Conservation (phyloP, 1,139 yeast species). For the Yamadazyma trypodendri region DNA sequence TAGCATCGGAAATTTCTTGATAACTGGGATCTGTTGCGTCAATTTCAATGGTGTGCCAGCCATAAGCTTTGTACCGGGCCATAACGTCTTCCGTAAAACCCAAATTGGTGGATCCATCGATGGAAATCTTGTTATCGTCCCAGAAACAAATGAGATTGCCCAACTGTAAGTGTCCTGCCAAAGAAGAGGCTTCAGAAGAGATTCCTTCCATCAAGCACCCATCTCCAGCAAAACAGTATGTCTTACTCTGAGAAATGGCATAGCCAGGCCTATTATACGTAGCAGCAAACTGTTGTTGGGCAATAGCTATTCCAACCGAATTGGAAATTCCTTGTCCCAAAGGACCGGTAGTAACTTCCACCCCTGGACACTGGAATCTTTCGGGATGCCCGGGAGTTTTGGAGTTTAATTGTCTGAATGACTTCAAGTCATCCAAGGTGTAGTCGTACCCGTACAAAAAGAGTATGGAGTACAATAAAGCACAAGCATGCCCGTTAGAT, state of each 20-base stretch:
- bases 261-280: conserved; percentile 86
- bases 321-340: conserved; percentile 96
- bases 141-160: conserved; percentile 91
- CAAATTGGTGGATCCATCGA: conserved; percentile 86
- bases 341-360: conserved; percentile 98
- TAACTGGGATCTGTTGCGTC: conserved; percentile 78
- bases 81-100: conserved; percentile 94
- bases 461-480: conserved; percentile 79
- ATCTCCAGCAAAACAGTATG: conserved; percentile 86
- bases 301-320: conserved; percentile 95
- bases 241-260: conserved; percentile 67
- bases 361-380: conserved; percentile 71
- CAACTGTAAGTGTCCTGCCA: conserved; percentile 94
- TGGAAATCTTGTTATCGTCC: conserved; percentile 96
- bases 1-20: conserved; percentile 67
- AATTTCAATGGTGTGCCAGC: conserved; percentile 85
- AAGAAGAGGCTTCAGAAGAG: conserved; percentile 86
- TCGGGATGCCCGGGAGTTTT: conserved; percentile 98
- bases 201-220: conserved; percentile 99
- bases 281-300: conserved; percentile 88
- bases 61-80: conserved; percentile 84
- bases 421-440: conserved; percentile 80
- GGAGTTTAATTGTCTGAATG: conserved; percentile 86
- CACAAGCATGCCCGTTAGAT: conserved; percentile 96
- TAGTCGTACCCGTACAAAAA: conserved; percentile 82